A percentile compares a stretch with the other conserved stretches of the same genome.
phyloP scores from a whole-genome alignment of 345 rosid species.

The Brassica carinata region DNA sequence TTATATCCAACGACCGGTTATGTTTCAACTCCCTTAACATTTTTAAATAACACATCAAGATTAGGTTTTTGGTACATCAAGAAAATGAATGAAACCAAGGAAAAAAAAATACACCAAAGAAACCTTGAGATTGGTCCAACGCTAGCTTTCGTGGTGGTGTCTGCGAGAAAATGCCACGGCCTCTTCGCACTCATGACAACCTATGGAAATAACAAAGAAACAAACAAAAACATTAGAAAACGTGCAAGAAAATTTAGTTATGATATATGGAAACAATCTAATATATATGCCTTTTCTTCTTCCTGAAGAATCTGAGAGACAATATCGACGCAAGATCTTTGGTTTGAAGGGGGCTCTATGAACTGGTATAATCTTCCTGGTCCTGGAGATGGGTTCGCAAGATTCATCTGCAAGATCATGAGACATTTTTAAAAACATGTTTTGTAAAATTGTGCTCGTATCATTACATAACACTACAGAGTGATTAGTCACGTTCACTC shows the following conservation, averaged over 20 bases:
- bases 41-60: constrained; percentile 14
- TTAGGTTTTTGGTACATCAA: constrained; percentile 5
- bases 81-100: constrained; percentile 10
- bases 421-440: background rate
- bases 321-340: constrained; percentile 42
- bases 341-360: constrained; percentile 86
- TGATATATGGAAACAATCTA: background rate
- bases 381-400: constrained; percentile 28
- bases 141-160: constrained; percentile 19
- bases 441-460: background rate
- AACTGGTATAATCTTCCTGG: constrained; percentile 38
- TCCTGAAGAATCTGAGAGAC: constrained; percentile 44
- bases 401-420: constrained; percentile 43
- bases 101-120: background rate
- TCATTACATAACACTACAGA: background rate
- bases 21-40: constrained; percentile 17
- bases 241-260: background rate
- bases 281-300: constrained; percentile 44
- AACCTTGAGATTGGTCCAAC: constrained; percentile 28
- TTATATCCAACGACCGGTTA: constrained; percentile 13
- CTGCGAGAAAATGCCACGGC: constrained; percentile 34
- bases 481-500: background rate
- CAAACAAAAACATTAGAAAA: background rate
- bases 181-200: constrained; percentile 47
- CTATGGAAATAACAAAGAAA: constrained; percentile 36